Evolutionary conservation across 495 filamentous ascomycete species (phyloP).

Genomic region (Oidiodendron maius): DNA sequence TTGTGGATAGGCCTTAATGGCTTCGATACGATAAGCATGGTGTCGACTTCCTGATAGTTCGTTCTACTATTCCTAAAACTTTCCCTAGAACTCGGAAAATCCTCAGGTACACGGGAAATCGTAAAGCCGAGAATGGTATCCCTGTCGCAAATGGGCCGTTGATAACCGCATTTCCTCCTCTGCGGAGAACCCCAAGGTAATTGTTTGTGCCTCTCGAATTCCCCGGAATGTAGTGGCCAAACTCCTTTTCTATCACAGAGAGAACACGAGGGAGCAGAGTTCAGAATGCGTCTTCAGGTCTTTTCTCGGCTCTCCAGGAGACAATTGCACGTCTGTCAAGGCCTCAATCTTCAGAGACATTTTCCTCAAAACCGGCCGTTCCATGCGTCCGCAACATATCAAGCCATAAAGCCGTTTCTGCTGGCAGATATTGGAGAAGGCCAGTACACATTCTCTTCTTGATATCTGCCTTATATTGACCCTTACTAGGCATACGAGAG

Average conservation of each 20-base stretch:
- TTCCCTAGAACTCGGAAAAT: too few species aligned
- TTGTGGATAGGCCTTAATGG: slow-evolving; percentile 12
- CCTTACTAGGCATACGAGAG: slow-evolving; percentile 76
- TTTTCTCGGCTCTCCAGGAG: slow-evolving; percentile 34
- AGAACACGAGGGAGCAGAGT: slow-evolving; percentile 12
- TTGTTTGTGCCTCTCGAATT: slow-evolving; percentile 2
- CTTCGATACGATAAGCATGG: slow-evolving; percentile 17
- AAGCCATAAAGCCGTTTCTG: slow-evolving; percentile 75
- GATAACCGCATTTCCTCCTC: slow-evolving; percentile 9
- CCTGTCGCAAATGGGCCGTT: slow-evolving; percentile 6
- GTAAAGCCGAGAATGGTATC: background rate
- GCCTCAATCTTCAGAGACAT: slow-evolving; percentile 24
- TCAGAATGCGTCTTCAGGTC: slow-evolving; percentile 39
- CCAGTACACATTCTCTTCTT: slow-evolving; percentile 28
- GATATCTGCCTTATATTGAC: slow-evolving; percentile 7
- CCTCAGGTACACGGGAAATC: background rate
- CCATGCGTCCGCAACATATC: slow-evolving; percentile 50
- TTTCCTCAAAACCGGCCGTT: slow-evolving; percentile 37
- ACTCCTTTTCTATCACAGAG: too few species aligned
- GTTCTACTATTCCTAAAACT: too few species aligned
- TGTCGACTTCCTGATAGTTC: too few species aligned
- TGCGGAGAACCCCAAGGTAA: slow-evolving; percentile 13
- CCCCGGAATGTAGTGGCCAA: slow-evolving; percentile 15
- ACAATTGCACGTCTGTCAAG: slow-evolving; percentile 33
- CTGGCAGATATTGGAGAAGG: slow-evolving; percentile 97